Base-by-base conservation (phyloP, 2,329 filamentous ascomycete genomes). In the Zelopaecilomyces penicillatus region DNA sequence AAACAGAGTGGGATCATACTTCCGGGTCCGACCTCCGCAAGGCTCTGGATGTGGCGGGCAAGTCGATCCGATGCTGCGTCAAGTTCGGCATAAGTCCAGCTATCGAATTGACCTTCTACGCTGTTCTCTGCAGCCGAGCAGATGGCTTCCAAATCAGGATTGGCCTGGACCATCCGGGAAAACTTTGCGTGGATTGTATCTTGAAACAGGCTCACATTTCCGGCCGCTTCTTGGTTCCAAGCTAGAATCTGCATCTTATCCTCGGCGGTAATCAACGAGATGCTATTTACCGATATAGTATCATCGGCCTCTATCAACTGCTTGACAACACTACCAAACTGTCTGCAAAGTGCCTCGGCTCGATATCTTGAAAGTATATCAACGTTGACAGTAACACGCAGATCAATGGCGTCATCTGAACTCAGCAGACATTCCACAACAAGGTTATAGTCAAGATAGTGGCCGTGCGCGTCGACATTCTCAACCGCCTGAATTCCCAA, bases 11-110 rank as follows among this genome's bases (percentile, higher is more conserved):
- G 42, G 9, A 51, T 41, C 4, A 43, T 10, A 6, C n/a, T 40
- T 32, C 57, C 59, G 4, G 52, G 51, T 2, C 44, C 33, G 26
- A 66, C 50, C 10, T 57, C 57, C 4, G 41, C 4, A 7, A 47
- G 41, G n/a, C 9, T 35, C 2, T 35, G 28, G 10, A 56, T 43
- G 12, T 47, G 45, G 30, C 27, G 6, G 26, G 26, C 10, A 19
- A 42, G 19, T 3, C 30, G 40, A 6, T 11, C 6, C 9, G 40
- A 41, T 10, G 44, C 35, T 5, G 8, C 19, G 5, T 36, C 40
- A 4, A 69, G 54, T 29, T 69, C 58, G 39, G 52, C 43, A 44
- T 68, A 69, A 9, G 65, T 66, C 42, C 67, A 61, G 35, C 54
- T 48, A 6, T 68, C 57, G 38, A 19, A 19, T 19, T 19, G 19